Percentiles rank a stretch among this genome's conserved stretches.
Evolutionary conservation across 176 grass and related monocot genomes (phyloP).

Genomic region (Musa troglodytarum): DNA sequence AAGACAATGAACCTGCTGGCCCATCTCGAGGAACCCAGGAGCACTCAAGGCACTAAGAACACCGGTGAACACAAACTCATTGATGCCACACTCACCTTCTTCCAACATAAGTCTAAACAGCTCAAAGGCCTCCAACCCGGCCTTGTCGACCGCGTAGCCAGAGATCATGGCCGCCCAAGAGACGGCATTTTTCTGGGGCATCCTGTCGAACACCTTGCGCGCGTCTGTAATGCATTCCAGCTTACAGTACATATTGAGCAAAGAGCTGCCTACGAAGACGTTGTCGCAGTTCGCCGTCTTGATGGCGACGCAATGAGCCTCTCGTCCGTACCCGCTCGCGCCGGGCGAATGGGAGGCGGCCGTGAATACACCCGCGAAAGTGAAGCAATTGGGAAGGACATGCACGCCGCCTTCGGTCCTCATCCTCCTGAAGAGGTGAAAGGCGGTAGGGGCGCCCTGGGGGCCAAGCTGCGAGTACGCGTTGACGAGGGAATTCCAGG

Average conservation of each 20-base stretch:
- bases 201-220: conserved; percentile 48
- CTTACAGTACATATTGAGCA: conserved; percentile 71
- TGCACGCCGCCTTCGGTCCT: conserved; percentile 17
- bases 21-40: conserved; percentile 36
- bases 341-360: conserved; percentile 24
- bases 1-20: conserved; percentile 47
- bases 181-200: conserved; percentile 39
- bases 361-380: conserved; percentile 48
- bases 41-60: conserved; percentile 53
- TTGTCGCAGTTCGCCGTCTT: conserved; percentile 23
- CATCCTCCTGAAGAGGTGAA: conserved; percentile 46
- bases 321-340: conserved; percentile 6
- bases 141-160: conserved; percentile 46
- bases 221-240: conserved; percentile 30
- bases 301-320: conserved; percentile 43
- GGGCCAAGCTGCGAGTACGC: conserved; percentile 31
- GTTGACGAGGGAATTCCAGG: conserved; percentile 71
- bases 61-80: conserved; percentile 50
- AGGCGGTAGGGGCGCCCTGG: conserved; percentile 13
- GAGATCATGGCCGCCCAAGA: conserved; percentile 60
- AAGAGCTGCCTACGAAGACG: conserved; percentile 42
- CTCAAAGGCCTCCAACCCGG: conserved; percentile 31
- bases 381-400: conserved; percentile 43
- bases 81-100: conserved; percentile 26
- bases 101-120: conserved; percentile 48